phyloP scores from a whole-genome alignment of 805 yeast genomes.

The Kazachstania viticola region DNA sequence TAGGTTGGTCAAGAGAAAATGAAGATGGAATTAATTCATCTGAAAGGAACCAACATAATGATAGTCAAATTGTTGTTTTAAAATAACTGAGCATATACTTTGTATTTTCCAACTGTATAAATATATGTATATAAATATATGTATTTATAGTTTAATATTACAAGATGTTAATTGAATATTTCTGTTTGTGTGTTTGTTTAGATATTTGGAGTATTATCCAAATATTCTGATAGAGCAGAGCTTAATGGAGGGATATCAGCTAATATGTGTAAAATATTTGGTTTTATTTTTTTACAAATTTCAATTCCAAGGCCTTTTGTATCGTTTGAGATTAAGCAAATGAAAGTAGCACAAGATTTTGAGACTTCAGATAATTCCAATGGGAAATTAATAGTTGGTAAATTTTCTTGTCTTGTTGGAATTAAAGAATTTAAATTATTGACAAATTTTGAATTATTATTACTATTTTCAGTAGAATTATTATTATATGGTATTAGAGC shows the following conservation, averaged over 20 bases:
- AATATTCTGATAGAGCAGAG: constrained; percentile 22
- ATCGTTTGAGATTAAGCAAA: constrained; percentile 25
- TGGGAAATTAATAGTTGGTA: constrained; percentile 22
- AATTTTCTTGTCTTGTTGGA: constrained; percentile 14
- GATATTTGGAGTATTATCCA: constrained; percentile 21
- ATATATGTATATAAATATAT: background rate
- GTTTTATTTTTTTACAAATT: constrained; percentile 21
- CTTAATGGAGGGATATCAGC: constrained; percentile 26
- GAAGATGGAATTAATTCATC: constrained; percentile 10
- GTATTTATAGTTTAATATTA: too few relatives aligned
- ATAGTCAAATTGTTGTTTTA: constrained; percentile 49
- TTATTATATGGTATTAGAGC: constrained; percentile 33
- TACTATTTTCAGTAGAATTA: constrained; percentile 4
- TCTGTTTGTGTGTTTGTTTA: too few relatives aligned
- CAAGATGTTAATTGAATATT: too few relatives aligned
- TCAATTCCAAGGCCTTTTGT: constrained; percentile 18
- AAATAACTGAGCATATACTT: too few relatives aligned
- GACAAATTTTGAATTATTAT: constrained; percentile 13
- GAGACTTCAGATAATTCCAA: constrained; percentile 22
- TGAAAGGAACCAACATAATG: too few relatives aligned
- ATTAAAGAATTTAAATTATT: constrained; percentile 9
- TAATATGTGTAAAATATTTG: constrained; percentile 19
- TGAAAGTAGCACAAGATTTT: constrained; percentile 22
- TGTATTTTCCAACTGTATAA: background rate
- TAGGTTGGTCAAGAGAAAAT: constrained; percentile 44